phyloP scores from a whole-genome alignment of 1,284 basidiomycete genomes.

The Puccinia hordei region DNA sequence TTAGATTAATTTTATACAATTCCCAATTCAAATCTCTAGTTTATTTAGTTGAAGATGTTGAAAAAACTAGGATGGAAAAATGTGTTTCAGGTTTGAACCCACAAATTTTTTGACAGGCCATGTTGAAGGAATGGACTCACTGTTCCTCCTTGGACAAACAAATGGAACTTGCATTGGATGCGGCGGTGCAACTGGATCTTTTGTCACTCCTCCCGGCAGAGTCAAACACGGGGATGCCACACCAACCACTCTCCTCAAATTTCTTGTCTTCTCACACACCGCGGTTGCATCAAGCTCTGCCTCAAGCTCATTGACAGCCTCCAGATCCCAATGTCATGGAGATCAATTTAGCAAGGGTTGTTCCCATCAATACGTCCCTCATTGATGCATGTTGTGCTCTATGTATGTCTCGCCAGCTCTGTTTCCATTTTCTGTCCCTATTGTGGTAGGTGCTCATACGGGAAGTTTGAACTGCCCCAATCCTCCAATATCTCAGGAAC shows the following conservation, averaged over 20 bases:
- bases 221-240: neutral
- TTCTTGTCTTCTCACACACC: no score
- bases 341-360: neutral
- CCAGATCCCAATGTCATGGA: slow-evolving; percentile 5
- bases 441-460: neutral
- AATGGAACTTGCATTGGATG: neutral
- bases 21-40: neutral
- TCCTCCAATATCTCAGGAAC: neutral
- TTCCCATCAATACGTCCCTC: neutral
- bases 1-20: no score
- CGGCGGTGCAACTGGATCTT: neutral
- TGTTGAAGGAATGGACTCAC: neutral
- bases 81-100: slow-evolving; percentile 4
- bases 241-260: neutral
- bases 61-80: neutral
- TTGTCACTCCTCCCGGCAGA: neutral
- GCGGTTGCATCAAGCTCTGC: neutral
- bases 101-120: neutral
- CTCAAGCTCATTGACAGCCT: neutral
- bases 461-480: slow-evolving; percentile 12
- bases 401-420: neutral
- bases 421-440: neutral
- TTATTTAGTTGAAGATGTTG: slow-evolving; percentile 29
- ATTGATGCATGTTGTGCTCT: neutral
- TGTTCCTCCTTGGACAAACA: neutral